Evolutionary conservation across 345 rosid genomes (phyloP).

Genomic region (Clausena lansium): DNA sequence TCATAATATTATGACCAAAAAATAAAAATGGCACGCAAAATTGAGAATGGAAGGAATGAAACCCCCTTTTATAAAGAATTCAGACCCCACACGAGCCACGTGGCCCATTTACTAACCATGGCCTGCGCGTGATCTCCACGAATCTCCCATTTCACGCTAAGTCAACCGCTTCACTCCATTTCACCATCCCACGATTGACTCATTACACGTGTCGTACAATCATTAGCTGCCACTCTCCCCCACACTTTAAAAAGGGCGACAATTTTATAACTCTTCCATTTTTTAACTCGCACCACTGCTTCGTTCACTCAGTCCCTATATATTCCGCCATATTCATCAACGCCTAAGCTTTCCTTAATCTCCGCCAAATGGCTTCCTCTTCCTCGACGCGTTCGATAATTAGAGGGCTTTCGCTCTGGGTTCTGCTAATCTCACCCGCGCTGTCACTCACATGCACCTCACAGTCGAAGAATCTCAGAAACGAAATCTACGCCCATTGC

Average conservation of each 20-base stretch:
- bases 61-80: too few relatives aligned
- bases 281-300: neutral
- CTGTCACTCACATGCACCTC: slow-evolving; percentile 60
- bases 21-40: too few relatives aligned
- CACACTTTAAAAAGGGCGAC: neutral
- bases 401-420: slow-evolving; percentile 16
- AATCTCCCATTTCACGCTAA: slow-evolving; percentile 9
- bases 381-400: neutral
- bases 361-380: slow-evolving; percentile 12
- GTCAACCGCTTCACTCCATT: neutral
- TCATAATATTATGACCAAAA: too few relatives aligned
- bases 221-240: neutral
- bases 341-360: neutral
- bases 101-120: neutral
- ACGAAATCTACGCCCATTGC: slow-evolving; percentile 52
- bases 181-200: neutral
- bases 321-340: slow-evolving; percentile 5
- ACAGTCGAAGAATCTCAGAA: slow-evolving; percentile 50
- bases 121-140: neutral
- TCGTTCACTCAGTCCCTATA: slow-evolving; percentile 4
- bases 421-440: slow-evolving; percentile 37
- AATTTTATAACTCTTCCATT: neutral
- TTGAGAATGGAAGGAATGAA: too few relatives aligned
- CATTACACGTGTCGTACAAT: neutral
- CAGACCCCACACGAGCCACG: neutral